A percentile compares a stretch with the other conserved stretches of the same genome.
Evolutionary conservation across 2,329 filamentous ascomycete species (phyloP).

Genomic region (Pseudocercospora ulei): DNA sequence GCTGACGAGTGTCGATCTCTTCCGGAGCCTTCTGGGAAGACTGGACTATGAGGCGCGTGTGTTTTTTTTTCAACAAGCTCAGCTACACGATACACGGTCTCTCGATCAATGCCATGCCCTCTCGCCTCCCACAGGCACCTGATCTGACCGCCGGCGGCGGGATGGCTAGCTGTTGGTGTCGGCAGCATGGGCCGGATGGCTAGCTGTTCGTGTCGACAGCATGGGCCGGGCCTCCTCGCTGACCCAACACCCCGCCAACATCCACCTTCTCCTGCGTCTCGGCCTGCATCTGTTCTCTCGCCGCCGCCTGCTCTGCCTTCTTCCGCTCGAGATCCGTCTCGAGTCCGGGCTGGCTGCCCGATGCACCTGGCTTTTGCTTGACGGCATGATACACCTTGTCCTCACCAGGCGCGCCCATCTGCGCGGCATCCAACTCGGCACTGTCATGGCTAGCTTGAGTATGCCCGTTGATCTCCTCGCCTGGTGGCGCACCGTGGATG

Average conservation of each 20-base stretch:
- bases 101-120: too few relatives aligned
- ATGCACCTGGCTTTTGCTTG: slow-evolving; percentile 33
- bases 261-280: slow-evolving; percentile 34
- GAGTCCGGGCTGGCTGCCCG: slow-evolving; percentile 35
- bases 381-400: slow-evolving; percentile 40
- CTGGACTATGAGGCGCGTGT: too few relatives aligned
- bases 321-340: slow-evolving; percentile 43
- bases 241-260: slow-evolving; percentile 39
- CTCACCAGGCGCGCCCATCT: slow-evolving; percentile 44
- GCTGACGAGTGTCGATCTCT: too few relatives aligned
- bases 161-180: too few relatives aligned
- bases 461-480: slow-evolving; percentile 39
- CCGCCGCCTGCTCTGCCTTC: slow-evolving; percentile 42
- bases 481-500: slow-evolving; percentile 38
- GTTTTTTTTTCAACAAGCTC: too few relatives aligned
- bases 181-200: too few relatives aligned
- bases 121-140: too few relatives aligned
- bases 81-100: too few relatives aligned
- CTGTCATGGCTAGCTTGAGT: slow-evolving; percentile 39
- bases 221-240: slow-evolving; percentile 41
- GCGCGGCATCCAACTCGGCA: slow-evolving; percentile 41
- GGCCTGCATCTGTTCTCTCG: slow-evolving; percentile 37
- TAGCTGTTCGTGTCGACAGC: slow-evolving; percentile 32
- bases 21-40: too few relatives aligned
- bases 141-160: too few relatives aligned